These are phyloP conservation scores for Candida cerambycidarum DNA, from an alignment of 805 yeast species.

Conservation along the genomic window DNA sequence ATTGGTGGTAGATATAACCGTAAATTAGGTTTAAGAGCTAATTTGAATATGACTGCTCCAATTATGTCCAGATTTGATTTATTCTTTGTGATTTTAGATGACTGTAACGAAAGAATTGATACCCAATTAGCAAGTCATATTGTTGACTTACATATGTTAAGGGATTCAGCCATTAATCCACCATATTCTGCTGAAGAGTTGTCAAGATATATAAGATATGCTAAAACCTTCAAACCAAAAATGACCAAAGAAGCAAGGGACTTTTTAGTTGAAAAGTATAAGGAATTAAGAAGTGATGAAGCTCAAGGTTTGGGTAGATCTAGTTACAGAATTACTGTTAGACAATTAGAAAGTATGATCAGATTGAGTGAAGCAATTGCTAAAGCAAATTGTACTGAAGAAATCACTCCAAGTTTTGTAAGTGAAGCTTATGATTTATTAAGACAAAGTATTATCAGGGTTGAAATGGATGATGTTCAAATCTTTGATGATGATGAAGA, in stretches of 20 bases:
- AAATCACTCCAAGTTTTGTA: conserved; percentile 78
- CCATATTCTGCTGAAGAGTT: conserved; percentile 89
- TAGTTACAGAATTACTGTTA: conserved; percentile 91
- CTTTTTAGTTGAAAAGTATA: conserved; percentile 72
- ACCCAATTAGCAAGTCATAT: conserved; percentile 89
- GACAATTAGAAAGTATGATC: conserved; percentile 93
- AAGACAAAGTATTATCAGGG: conserved; percentile 88
- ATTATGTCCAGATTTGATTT: conserved; percentile 97
- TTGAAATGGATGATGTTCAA: conserved; percentile 90
- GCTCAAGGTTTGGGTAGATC: conserved; percentile 84
- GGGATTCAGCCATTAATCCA: conserved; percentile 87
- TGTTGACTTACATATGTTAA: conserved; percentile 85
- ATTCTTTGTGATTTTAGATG: conserved; percentile 92
- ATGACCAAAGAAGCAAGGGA: conserved; percentile 81
- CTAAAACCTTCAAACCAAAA: conserved; percentile 87
- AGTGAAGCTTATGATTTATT: conserved; percentile 90
- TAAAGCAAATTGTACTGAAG: conserved; percentile 91
- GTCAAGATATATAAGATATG: conserved; percentile 84
- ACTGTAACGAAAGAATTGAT: conserved; percentile 88
- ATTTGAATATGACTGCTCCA: conserved; percentile 94
- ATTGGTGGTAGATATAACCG: conserved; percentile 95
- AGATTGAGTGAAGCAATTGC: conserved; percentile 96
- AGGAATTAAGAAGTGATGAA: conserved; percentile 84
- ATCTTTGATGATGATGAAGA: conserved; percentile 58
- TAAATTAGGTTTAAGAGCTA: conserved; percentile 77